Evolutionary conservation across 2,329 filamentous ascomycete species (phyloP), one percentile per base, ranked within the genome.

Genomic region (Aspergillus sp.): DNA sequence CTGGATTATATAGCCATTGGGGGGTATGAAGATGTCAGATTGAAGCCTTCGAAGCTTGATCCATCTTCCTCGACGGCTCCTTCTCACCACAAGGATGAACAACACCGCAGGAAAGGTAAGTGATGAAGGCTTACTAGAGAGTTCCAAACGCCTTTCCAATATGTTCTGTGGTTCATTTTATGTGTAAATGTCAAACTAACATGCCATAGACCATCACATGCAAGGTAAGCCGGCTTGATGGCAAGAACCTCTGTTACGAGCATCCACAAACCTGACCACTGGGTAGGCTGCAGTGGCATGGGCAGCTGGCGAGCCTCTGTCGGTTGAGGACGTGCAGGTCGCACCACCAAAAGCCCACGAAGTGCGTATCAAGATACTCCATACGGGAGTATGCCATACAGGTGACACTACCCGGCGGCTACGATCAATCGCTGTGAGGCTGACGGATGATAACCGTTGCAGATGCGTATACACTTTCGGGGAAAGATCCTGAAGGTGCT

Each of bases 351-450:
- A 82, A 75, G 91, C 92, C 55, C 84, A 95, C 76, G 93, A 97
- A 79, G 94, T 97, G 69, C 89, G 93, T 66, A 95, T 97, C 71
- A 79, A 97, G 80, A 90, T 97, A 72, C 87, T 93, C 81, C 95
- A 96, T 80, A 97, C 93, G 48, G 93, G 93, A 75, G 93, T 97
- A 70, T 97, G 93, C 81, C 93, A 97, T 79, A 97, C 93, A 71
- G 89, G 89, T 93, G 77, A 64, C 73, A 68, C 46, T 54, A 51
- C 47, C 49, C n/a, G 46, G 48, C 52, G 49, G 56, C 8, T 30
- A 30, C 8, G 9, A 30, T 11, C 26, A 30, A 11, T 30, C 26
- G 9, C 1, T 10, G 26, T 11, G 26, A 30, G 10, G 9, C 8
- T 30, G 26, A 3, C 9, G 10, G 26, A 22, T 22, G 17, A 2